Conservation (phyloP, 352 stramenopile genomes). For the Blastocystis sp. region DNA sequence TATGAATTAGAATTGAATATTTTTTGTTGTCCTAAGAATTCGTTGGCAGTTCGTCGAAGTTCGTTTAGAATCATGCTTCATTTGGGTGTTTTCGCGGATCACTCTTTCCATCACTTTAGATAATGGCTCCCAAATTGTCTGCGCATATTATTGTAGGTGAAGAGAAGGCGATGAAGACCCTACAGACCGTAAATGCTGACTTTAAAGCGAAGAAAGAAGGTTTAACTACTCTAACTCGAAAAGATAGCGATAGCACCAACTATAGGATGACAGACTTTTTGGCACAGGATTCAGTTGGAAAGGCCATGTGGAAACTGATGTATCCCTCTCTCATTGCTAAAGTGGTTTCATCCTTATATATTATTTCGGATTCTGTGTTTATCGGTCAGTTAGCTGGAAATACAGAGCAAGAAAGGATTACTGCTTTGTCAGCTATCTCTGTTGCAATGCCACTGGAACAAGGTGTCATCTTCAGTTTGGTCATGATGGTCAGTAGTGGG, state of each 20-base stretch:
- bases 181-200: too few species aligned
- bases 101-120: neutral
- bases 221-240: neutral
- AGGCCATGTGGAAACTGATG: conserved; percentile 53
- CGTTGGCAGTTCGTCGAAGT: neutral
- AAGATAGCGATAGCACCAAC: neutral
- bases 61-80: neutral
- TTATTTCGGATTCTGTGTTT: conserved; percentile 36
- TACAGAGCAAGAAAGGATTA: neutral
- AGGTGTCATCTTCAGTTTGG: conserved; percentile 27
- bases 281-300: conserved; percentile 6
- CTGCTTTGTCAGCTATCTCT: conserved; percentile 6
- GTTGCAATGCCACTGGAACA: conserved; percentile 50
- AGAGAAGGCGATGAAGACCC: neutral
- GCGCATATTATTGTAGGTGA: neutral
- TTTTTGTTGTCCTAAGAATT: neutral
- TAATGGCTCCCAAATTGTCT: neutral
- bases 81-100: neutral
- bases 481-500: conserved; percentile 52
- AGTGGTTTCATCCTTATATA: conserved; percentile 30
- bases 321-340: conserved; percentile 54
- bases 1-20: neutral
- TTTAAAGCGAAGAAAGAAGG: too few species aligned
- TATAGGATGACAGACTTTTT: neutral
- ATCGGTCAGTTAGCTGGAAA: conserved; percentile 47